These are phyloP conservation scores for Pyrus pyrifolia DNA, from an alignment of 306 rosid genomes.

Conservation along the genomic window DNA sequence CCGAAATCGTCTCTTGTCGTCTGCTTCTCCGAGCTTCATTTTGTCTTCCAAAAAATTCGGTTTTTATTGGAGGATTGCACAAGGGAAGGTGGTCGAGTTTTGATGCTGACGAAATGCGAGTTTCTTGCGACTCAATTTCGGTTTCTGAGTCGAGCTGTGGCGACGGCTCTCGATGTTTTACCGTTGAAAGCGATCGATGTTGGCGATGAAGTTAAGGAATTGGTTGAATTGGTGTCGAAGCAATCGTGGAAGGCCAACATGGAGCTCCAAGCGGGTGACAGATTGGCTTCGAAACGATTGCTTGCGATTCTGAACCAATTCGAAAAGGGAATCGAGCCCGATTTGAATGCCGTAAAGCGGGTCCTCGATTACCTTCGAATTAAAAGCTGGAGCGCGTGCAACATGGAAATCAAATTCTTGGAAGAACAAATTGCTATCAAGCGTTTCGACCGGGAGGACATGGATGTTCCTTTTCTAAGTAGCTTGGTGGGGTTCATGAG, in stretches of 20 bases:
- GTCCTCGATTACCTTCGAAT: conserved; percentile 44
- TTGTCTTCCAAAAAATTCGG: conserved; percentile 47
- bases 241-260: conserved; percentile 50
- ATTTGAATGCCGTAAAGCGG: conserved; percentile 12
- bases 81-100: conserved; percentile 34
- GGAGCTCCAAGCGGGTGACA: conserved; percentile 40
- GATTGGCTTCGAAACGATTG: conserved; percentile 5
- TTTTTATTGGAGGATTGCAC: conserved; percentile 61
- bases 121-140: conserved; percentile 41
- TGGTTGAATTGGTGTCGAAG: conserved; percentile 41
- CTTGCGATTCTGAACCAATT: conserved; percentile 31
- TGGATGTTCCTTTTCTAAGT: conserved; percentile 42
- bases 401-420: conserved; percentile 49
- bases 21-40: conserved; percentile 63
- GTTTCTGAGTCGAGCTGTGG: conserved; percentile 26
- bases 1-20: conserved; percentile 28
- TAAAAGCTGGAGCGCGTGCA: conserved; percentile 50
- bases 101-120: conserved; percentile 46
- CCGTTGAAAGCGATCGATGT: conserved; percentile 35
- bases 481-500: conserved; percentile 50
- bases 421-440: conserved; percentile 41
- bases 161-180: conserved; percentile 61
- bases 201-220: conserved; percentile 53
- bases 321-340: conserved; percentile 52
- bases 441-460: conserved; percentile 12